These are phyloP conservation scores for Syzygium malaccense DNA, from an alignment of 441 rosid species.

Conservation along the genomic window DNA sequence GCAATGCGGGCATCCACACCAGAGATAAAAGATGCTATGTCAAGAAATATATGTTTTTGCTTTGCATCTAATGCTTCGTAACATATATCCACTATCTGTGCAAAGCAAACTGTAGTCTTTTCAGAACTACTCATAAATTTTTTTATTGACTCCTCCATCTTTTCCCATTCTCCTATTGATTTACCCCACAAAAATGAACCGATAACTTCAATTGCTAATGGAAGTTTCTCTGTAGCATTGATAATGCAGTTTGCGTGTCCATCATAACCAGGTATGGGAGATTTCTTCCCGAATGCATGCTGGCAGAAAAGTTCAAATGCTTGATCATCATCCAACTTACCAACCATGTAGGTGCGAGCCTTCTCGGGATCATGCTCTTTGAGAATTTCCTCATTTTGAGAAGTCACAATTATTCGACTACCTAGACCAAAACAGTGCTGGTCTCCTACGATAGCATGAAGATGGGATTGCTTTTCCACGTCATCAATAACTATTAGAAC, in stretches of 20 bases:
- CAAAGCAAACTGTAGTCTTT: not conserved
- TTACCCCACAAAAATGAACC: not conserved
- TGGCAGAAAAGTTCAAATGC: not conserved
- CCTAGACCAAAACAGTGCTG: not conserved
- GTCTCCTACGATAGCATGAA: not conserved
- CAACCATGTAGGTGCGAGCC: rapidly evolving
- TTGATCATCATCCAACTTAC: not conserved
- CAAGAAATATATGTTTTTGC: not conserved
- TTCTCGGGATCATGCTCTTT: rapidly evolving
- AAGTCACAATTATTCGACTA: not conserved
- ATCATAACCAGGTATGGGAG: not conserved
- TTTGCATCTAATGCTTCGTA: rapidly evolving
- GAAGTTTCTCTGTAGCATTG: not conserved
- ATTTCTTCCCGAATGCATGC: not conserved
- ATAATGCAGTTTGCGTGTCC: not conserved
- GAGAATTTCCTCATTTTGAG: rapidly evolving
- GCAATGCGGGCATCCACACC: not conserved
- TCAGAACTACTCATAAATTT: rapidly evolving
- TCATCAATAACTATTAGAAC: not conserved
- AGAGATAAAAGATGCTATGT: not conserved
- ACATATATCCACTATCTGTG: not conserved
- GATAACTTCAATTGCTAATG: not conserved
- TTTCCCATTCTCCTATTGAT: not conserved
- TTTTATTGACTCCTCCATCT: not conserved
- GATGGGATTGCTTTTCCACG: not conserved